Base-by-base conservation (phyloP, 169 alveolate genomes). In the Miamiensis avidus region DNA sequence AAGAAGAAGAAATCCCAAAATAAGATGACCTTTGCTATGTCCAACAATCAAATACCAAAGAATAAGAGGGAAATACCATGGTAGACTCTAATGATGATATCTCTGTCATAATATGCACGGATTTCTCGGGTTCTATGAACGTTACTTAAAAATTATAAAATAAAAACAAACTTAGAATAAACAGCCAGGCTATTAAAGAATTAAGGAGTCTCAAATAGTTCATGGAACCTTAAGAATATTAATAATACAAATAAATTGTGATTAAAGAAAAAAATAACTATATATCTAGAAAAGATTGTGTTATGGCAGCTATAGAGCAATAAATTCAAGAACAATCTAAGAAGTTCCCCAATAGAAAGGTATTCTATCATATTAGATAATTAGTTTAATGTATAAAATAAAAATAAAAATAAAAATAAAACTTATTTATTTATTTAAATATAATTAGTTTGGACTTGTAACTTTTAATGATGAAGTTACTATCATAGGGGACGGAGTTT, bases 41-140 rank as follows among this genome's bases (percentile, higher is more conserved):
- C 29, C 64, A 89, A 0, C 91, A 90, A 84, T 65, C 89, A 31
- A 92, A 86, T 20, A 73, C 69, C n/a, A 82, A 79, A 75, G 69
- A 73, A 25, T 34, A 88, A 30, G 85, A 30, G 0, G 15, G 79
- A 85, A 75, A 85, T 28, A 26, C 87, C 6, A 33, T 34, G n/a
- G 81, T 77, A 25, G 73, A 84, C n/a, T 16, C 25, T 34, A 81
- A 75, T 4, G 78, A 78, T 31, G 92, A 89, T 4, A 74, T 78
- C 11, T 33, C 95, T 31, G 81, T 94, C 11, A 82, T 94, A 15
- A 93, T 94, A 85, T 91, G 95, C 26, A 82, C 93, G 26, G 97
- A 94, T 84, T 84, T 85, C 1, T 81, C 92, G 65, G 97, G 97
- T 0, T 85, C 93, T n/a, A 94, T 94, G 97, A 89, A 92, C 30